These are phyloP conservation scores for Peniophora sp. DNA, from an alignment of 1,284 basidiomycete species.

Conservation along the genomic window DNA sequence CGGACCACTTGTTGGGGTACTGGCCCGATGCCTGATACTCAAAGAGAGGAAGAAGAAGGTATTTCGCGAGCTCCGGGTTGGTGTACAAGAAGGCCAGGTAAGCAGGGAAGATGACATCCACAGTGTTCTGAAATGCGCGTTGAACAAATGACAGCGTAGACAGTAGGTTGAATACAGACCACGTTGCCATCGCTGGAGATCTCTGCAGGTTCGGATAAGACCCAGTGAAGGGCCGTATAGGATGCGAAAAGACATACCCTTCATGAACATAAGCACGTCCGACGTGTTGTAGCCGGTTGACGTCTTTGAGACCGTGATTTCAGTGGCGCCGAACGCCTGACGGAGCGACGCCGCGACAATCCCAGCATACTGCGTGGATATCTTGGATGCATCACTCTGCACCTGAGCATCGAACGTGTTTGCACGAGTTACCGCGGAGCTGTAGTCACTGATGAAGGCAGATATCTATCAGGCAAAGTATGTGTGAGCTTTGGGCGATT, in stretches of 20 bases:
- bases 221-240: background rate
- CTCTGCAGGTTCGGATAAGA: conserved; percentile 17
- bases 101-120: conserved; percentile 66
- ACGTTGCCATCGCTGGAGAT: conserved; percentile 52
- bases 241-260: conserved; percentile 32
- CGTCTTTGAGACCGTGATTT: conserved; percentile 53
- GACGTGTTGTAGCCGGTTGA: conserved; percentile 44
- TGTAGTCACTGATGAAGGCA: conserved; percentile 47
- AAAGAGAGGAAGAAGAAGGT: conserved; percentile 53
- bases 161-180: no score
- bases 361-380: conserved; percentile 50
- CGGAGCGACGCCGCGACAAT: conserved; percentile 52
- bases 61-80: conserved; percentile 53
- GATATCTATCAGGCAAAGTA: conserved; percentile 27
- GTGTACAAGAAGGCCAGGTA: conserved; percentile 62
- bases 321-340: conserved; percentile 52
- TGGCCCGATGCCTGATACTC: conserved; percentile 58
- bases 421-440: conserved; percentile 37
- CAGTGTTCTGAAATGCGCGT: conserved; percentile 46
- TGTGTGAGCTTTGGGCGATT: background rate
- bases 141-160: no score
- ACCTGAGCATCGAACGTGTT: conserved; percentile 47
- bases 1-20: conserved; percentile 57
- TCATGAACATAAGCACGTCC: conserved; percentile 57
- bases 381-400: conserved; percentile 40